These are phyloP conservation scores for Globisporangium paddicum DNA, from an alignment of 352 stramenopile genomes.

Conservation along the genomic window DNA sequence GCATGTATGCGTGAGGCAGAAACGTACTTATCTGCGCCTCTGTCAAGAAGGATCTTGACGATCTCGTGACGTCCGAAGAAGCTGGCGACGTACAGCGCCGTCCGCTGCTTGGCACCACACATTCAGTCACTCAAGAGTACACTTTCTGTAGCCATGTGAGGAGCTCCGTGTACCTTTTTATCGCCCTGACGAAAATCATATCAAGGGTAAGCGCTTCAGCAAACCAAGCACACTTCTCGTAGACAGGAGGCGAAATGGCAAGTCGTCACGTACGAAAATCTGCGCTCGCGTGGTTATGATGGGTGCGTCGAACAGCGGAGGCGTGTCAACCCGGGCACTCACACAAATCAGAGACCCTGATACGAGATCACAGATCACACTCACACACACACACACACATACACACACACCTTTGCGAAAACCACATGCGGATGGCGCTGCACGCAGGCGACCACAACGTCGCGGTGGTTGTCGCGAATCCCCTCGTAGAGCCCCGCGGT, in stretches of 20 bases:
- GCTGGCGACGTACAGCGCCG: slow-evolving; percentile 59
- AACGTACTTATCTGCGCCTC: slow-evolving; percentile 60
- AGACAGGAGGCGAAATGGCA: neutral
- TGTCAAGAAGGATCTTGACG: slow-evolving; percentile 37
- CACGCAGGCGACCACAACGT: slow-evolving; percentile 21
- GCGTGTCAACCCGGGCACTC: neutral
- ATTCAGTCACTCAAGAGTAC: neutral
- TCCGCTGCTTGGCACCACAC: slow-evolving; percentile 34
- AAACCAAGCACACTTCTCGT: neutral
- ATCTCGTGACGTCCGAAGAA: slow-evolving; percentile 55
- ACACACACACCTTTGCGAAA: slow-evolving; percentile 32
- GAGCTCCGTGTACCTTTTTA: slow-evolving; percentile 10
- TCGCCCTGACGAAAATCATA: no score
- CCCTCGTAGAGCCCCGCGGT: slow-evolving; percentile 21
- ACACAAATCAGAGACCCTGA: slow-evolving; percentile 1
- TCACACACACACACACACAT: neutral
- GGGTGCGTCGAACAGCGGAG: neutral
- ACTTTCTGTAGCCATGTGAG: neutral
- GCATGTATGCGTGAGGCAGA: no score
- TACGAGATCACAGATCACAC: slow-evolving; percentile 1
- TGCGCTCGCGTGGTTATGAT: neutral
- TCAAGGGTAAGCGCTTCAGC: no score
- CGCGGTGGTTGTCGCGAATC: slow-evolving; percentile 32
- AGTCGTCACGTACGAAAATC: slow-evolving; percentile 9
- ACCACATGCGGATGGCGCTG: slow-evolving; percentile 21